Evolutionary conservation across 2,329 filamentous ascomycete species (phyloP).

Genomic region (Colletotrichum cereale): DNA sequence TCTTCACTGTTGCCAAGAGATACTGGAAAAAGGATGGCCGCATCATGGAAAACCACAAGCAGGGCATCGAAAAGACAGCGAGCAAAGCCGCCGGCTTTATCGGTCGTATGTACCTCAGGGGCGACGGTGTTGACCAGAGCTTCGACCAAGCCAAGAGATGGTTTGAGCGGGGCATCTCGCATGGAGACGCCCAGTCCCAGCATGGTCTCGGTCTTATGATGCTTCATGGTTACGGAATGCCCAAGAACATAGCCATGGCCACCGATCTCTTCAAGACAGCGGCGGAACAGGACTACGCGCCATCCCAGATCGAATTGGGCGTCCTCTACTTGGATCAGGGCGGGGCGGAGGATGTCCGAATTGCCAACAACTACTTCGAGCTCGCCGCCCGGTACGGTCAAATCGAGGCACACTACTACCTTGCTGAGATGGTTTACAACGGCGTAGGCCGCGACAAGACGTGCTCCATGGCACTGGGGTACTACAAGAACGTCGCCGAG

Average conservation of each 20-base stretch:
- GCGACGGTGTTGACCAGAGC: constrained; percentile 85
- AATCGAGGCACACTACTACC: constrained; percentile 91
- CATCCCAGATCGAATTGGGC: constrained; percentile 86
- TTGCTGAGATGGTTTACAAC: constrained; percentile 87
- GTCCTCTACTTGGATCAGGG: constrained; percentile 90
- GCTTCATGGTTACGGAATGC: constrained; percentile 78
- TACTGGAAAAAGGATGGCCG: constrained; percentile 88
- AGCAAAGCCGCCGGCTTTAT: constrained; percentile 88
- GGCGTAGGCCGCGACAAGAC: constrained; percentile 84
- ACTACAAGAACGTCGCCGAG: constrained; percentile 86
- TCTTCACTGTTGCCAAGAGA: constrained; percentile 80
- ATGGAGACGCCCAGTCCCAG: constrained; percentile 86
- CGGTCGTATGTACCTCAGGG: constrained; percentile 89
- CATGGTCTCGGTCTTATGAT: constrained; percentile 88
- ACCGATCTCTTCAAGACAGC: constrained; percentile 82
- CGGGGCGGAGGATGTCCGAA: constrained; percentile 73
- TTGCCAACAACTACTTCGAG: constrained; percentile 89
- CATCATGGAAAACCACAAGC: constrained; percentile 75
- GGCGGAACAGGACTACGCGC: constrained; percentile 83
- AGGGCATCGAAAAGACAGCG: constrained; percentile 81
- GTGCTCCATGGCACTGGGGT: constrained; percentile 81
- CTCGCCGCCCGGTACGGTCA: constrained; percentile 84
- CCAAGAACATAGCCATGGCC: constrained; percentile 77
- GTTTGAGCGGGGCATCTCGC: constrained; percentile 83
- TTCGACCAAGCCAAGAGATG: constrained; percentile 82